Evolutionary conservation across 768 basidiomycete genomes (phyloP).

Genomic region (Lentinula guzmanii): DNA sequence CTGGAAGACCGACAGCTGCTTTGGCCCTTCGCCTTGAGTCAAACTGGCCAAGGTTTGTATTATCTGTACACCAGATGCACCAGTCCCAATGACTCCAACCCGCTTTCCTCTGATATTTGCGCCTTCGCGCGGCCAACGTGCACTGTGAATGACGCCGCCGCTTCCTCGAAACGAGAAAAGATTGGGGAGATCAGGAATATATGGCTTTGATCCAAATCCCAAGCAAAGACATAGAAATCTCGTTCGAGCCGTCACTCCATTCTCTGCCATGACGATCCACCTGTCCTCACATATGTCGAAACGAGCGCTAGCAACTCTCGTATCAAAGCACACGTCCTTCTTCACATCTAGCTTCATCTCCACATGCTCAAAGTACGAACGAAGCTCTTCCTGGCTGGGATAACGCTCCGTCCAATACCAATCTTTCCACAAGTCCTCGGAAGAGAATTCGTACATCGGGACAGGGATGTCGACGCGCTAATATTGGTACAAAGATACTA

Average conservation of each 20-base stretch:
- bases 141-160: conserved; percentile 17
- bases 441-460: conserved; percentile 18
- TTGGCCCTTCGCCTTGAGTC: conserved; percentile 6
- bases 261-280: conserved; percentile 17
- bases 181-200: conserved; percentile 17
- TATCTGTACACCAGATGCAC: conserved; percentile 7
- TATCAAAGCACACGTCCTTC: conserved; percentile 18
- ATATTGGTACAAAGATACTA: neutral
- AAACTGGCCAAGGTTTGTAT: conserved; percentile 16
- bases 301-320: conserved; percentile 15
- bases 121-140: conserved; percentile 17
- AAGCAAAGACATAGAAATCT: conserved; percentile 18
- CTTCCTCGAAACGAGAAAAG: conserved; percentile 15
- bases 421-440: conserved; percentile 20
- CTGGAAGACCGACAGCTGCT: conserved; percentile 20
- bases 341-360: conserved; percentile 20
- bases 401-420: conserved; percentile 13
- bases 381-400: conserved; percentile 11
- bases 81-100: conserved; percentile 21
- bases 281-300: conserved; percentile 15
- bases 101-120: conserved; percentile 18
- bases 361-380: conserved; percentile 17
- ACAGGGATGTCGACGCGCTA: conserved; percentile 17
- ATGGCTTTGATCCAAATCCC: conserved; percentile 19
- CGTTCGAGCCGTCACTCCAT: conserved; percentile 12